Conservation (phyloP, 345 rosid genomes). For the Cochlearia excelsa region DNA sequence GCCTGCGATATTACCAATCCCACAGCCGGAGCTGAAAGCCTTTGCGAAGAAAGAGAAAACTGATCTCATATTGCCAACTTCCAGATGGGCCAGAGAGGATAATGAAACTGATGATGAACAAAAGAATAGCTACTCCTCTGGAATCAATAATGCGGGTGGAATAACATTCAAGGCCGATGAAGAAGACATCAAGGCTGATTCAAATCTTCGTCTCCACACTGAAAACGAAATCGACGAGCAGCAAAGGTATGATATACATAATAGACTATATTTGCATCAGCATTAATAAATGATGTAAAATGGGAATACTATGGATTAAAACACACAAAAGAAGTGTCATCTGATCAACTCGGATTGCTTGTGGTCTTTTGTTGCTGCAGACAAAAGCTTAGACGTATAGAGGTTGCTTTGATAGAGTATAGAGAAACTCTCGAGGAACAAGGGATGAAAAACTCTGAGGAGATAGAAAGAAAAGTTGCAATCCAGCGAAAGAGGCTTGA, state of each 20-base stretch:
- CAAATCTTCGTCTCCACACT: constrained; percentile 45
- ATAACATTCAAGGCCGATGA: constrained; percentile 44
- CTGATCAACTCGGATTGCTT: no score
- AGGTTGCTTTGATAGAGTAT: constrained; percentile 90
- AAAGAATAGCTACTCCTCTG: constrained; percentile 81
- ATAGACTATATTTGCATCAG: no score
- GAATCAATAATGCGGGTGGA: constrained; percentile 79
- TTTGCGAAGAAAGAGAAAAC: constrained; percentile 64
- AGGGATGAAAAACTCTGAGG: constrained; percentile 71
- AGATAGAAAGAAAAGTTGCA: constrained; percentile 86
- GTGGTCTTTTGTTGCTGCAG: constrained; percentile 43
- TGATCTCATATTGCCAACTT: constrained; percentile 77
- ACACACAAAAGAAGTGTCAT: no score
- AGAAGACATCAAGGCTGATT: constrained; percentile 48
- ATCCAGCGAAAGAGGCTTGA: constrained; percentile 69
- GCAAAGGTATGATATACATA: constrained; percentile 56
- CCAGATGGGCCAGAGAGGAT: constrained; percentile 97
- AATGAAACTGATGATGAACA: constrained; percentile 85
- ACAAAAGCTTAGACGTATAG: constrained; percentile 81
- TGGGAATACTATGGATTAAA: no score
- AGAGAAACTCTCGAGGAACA: constrained; percentile 93
- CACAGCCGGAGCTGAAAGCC: constrained; percentile 67
- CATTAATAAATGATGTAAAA: no score
- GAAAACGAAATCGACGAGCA: constrained; percentile 78
- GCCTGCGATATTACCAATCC: constrained; percentile 45